Evolutionary conservation across 768 basidiomycete genomes (phyloP), one percentile per base, ranked within the genome.

Genomic region (Suillus discolor): DNA sequence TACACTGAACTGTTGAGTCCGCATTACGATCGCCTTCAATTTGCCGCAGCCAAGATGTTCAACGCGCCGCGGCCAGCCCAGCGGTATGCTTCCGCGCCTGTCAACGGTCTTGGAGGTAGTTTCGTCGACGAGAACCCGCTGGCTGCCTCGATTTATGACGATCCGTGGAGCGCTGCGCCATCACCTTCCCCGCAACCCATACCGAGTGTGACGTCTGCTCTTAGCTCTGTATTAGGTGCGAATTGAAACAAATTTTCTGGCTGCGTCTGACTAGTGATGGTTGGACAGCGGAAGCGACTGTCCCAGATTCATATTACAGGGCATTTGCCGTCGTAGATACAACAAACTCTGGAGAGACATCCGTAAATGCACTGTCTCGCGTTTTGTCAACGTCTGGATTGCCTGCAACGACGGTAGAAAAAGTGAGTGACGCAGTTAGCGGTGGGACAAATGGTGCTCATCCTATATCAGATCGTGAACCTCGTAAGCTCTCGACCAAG

Each of bases 361-460:
- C 94, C 20, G 87, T 97, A 44, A 92, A 89, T 69, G 84, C 93
- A 0, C 80, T 97, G 47, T 93, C 93, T 57, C 85, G 95, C 49
- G 86, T 96, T 39, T 80, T 97, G 36, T 81, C 84, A 38, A 92
- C 93, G 1, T 92, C 94, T 1, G 82, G 83, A 36, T 82, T 97
- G 31, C 90, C 94, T 23, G 93, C 96, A 44, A 83, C 89, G 23
- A 93, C 89, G 15, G 85, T 96, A 65, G 95, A 97, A 73, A 88
- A 83, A 81, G 95, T 96, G 71, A 66, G 63, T 5, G 42, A 45
- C 49, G 42, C 62, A 45, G 28, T 34, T 69, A 13, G n/a, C 36
- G 45, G 44, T 63, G 18, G 25, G 59, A 42, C 28, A 44, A 16
- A 59, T 65, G 60, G 44, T 42, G 36, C 63, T 31, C 31, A 34